Base-by-base conservation (phyloP, 2,329 filamentous ascomycete species). In the Furcasterigmium furcatum region DNA sequence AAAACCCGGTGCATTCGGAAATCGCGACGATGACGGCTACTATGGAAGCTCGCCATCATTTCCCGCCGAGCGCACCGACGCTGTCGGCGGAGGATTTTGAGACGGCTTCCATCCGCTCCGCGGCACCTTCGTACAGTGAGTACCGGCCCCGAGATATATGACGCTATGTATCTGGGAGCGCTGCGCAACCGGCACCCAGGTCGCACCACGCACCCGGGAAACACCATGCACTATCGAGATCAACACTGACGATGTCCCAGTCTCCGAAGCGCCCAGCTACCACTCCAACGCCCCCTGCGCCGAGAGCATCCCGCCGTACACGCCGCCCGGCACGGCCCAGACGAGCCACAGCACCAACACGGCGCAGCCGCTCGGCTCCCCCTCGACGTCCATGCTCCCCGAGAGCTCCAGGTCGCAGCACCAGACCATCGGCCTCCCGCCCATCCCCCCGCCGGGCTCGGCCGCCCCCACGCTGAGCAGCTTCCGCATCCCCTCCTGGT, bases 51-150 rank as follows among this genome's bases (percentile, higher is more conserved):
- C 46, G 13, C 43, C 49, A 9, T 44, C 47, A 36, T 35, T 50
- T 52, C 35, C 50, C 51, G 13, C 16, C 51, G 22, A 52, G 50
- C 34, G 30, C 46, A 39, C 60, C 63, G 25, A 46, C 51, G 7
- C 52, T 73, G 46, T 64, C 59, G 52, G 55, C 66, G 6, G 76
- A 80, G 48, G 83, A 87, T 59, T 80, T 84, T 47, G 84, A 87
- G 55, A 85, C 83, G 19, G 75, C 79, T 7, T 87, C 84, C 9
- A 77, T 87, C 50, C 80, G 72, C 54, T 87, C 83, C 16, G 76
- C 76, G 8, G 82, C 83, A n/a, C 84, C 84, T 34, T 87, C 84
- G 9, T 87, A 87, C 61, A 71, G 79, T 82, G 55, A 72, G 77
- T 68, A 30, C 19, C 27, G 19, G 14, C 14, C 7, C 27, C 18